Conservation (phyloP, 2,329 filamentous ascomycete species). For the Lecanosticta acicola region DNA sequence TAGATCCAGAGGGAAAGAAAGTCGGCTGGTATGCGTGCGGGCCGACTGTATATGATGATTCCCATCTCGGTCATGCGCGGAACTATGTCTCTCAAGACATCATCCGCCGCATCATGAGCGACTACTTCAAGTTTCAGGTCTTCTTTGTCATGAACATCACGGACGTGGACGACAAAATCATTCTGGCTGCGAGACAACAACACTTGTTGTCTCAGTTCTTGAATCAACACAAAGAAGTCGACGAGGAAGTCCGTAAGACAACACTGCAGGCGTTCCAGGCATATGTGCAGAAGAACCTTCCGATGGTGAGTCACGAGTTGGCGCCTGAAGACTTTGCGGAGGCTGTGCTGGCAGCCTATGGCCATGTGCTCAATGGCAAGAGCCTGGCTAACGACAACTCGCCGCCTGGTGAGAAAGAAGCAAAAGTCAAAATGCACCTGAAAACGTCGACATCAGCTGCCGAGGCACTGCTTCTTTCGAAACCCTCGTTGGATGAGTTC, state of each 20-base stretch:
- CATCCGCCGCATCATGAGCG: slow-evolving; percentile 70
- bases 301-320: slow-evolving; percentile 40
- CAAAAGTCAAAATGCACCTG: slow-evolving; percentile 86
- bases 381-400: slow-evolving; percentile 49
- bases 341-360: slow-evolving; percentile 49
- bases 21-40: slow-evolving; percentile 87
- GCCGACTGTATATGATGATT: slow-evolving; percentile 71
- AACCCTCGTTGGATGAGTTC: slow-evolving; percentile 40
- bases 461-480: slow-evolving; percentile 41
- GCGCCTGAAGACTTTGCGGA: slow-evolving; percentile 43
- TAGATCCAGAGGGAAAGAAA: slow-evolving; percentile 60
- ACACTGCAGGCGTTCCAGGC: slow-evolving; percentile 49
- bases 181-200: slow-evolving; percentile 65
- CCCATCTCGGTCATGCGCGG: slow-evolving; percentile 72
- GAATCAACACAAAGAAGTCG: slow-evolving; percentile 40
- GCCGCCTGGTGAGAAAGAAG: slow-evolving; percentile 66
- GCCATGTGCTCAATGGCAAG: slow-evolving; percentile 50
- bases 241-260: slow-evolving; percentile 45
- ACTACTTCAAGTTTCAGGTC: slow-evolving; percentile 79
- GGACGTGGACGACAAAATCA: slow-evolving; percentile 64
- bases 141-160: slow-evolving; percentile 93
- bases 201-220: slow-evolving; percentile 69
- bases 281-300: slow-evolving; percentile 64
- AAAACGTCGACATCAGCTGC: slow-evolving; percentile 54
- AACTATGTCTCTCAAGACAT: slow-evolving; percentile 93